Conservation (phyloP, 2,329 filamentous ascomycete species). For the Cladosporium sp. region DNA sequence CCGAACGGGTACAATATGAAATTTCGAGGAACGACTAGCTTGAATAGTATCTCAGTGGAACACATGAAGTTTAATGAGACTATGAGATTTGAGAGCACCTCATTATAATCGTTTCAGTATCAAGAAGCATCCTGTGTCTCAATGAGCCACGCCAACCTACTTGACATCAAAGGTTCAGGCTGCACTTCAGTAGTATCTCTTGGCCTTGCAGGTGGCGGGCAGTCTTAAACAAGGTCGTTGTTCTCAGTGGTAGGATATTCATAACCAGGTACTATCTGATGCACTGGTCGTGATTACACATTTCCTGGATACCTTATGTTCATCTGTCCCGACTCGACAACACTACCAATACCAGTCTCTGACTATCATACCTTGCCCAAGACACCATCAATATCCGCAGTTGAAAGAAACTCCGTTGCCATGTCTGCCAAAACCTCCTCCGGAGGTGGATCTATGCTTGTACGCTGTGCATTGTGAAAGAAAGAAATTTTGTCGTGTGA, state of each 20-base stretch:
- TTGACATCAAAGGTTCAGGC: no score
- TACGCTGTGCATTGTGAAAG: conserved; percentile 23
- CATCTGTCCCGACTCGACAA: no score
- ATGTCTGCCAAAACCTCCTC: conserved; percentile 4
- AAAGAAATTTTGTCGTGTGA: conserved; percentile 28
- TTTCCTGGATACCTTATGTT: neutral
- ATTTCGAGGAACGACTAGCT: no score
- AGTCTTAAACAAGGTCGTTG: neutral
- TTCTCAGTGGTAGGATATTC: neutral
- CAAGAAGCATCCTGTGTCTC: no score
- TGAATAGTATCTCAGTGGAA: no score
- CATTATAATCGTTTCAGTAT: no score
- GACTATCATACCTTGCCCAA: neutral
- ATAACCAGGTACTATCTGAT: neutral
- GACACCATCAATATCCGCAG: conserved; percentile 11
- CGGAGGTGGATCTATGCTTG: neutral
- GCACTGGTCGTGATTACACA: neutral
- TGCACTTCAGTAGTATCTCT: no score
- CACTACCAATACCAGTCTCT: neutral
- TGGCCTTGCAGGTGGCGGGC: no score
- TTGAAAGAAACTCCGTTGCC: conserved; percentile 15
- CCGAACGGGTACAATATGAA: no score
- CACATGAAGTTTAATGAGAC: no score
- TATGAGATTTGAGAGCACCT: no score
- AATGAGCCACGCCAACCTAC: no score